Evolutionary conservation across 345 rosid genomes (phyloP).

Genomic region (Eucalyptus urophylla): DNA sequence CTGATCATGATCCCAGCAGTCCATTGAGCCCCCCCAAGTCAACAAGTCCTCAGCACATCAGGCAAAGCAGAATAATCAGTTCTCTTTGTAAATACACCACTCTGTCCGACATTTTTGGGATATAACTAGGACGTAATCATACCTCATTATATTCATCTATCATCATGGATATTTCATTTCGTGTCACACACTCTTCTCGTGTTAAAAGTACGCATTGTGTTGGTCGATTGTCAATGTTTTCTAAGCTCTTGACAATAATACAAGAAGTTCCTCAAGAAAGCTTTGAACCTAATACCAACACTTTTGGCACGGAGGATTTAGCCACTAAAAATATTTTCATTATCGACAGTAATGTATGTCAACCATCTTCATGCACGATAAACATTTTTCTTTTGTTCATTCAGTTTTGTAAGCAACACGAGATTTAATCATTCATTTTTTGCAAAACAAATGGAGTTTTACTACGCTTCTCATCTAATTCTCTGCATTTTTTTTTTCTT

Average conservation of each 20-base stretch:
- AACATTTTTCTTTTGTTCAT: no score
- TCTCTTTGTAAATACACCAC: not conserved
- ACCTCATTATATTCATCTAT: not conserved
- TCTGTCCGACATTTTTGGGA: no score
- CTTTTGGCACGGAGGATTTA: not conserved
- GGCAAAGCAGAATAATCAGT: not conserved
- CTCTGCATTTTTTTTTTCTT: no score
- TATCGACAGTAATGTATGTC: fast-evolving
- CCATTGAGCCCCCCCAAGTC: not conserved
- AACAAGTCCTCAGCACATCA: not conserved
- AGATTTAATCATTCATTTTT: no score
- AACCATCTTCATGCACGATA: no score
- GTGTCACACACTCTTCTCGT: not conserved
- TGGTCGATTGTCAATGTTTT: not conserved
- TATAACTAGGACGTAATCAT: not conserved
- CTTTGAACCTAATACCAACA: not conserved
- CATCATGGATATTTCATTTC: not conserved
- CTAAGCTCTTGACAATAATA: not conserved
- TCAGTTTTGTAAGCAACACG: fast-evolving
- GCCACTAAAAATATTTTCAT: no score
- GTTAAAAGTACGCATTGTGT: fast-evolving
- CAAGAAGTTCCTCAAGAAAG: not conserved
- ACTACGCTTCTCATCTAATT: no score
- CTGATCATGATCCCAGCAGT: not conserved
- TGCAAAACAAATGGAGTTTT: fast-evolving